These are phyloP conservation scores for Agrocybe praecox DNA, from an alignment of 768 basidiomycete species.

Conservation along the genomic window DNA sequence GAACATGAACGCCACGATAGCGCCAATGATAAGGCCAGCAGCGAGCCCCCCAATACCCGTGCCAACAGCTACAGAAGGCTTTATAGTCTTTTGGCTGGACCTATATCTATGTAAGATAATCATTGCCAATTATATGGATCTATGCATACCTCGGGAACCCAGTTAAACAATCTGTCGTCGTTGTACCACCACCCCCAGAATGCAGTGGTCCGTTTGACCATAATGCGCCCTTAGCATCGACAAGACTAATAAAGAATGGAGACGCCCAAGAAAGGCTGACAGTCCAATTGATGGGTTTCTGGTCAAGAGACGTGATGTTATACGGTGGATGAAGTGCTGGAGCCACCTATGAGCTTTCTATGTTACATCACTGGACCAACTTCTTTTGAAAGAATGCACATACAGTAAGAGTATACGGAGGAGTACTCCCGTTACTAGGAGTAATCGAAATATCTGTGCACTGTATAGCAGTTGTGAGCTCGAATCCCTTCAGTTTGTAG, in stretches of 20 bases:
- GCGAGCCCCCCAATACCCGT: slow-evolving; percentile 41
- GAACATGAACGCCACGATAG: slow-evolving; percentile 31
- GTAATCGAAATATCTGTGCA: slow-evolving; percentile 59
- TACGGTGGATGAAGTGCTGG: slow-evolving; percentile 63
- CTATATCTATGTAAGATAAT: neutral
- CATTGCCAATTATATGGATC: too few relatives aligned
- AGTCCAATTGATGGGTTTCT: slow-evolving; percentile 57
- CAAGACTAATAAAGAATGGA: slow-evolving; percentile 58
- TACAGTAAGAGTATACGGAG: slow-evolving; percentile 61
- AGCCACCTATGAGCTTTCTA: slow-evolving; percentile 42
- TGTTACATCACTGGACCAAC: neutral
- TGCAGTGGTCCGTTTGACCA: slow-evolving; percentile 66
- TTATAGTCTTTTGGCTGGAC: slow-evolving; percentile 13
- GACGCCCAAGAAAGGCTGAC: slow-evolving; percentile 53
- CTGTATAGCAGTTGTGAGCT: too few relatives aligned
- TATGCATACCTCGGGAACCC: slow-evolving; percentile 23
- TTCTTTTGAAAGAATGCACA: slow-evolving; percentile 16
- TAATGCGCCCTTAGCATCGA: slow-evolving; percentile 48
- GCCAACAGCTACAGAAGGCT: slow-evolving; percentile 31
- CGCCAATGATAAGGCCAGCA: slow-evolving; percentile 37
- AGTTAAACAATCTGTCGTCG: slow-evolving; percentile 44
- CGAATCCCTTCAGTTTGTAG: too few relatives aligned
- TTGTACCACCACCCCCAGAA: slow-evolving; percentile 48
- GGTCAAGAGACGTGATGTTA: slow-evolving; percentile 51
- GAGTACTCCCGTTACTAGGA: slow-evolving; percentile 59